Base-by-base conservation (phyloP, 2,329 filamentous ascomycete genomes). In the Fusarium pseudograminearum region DNA sequence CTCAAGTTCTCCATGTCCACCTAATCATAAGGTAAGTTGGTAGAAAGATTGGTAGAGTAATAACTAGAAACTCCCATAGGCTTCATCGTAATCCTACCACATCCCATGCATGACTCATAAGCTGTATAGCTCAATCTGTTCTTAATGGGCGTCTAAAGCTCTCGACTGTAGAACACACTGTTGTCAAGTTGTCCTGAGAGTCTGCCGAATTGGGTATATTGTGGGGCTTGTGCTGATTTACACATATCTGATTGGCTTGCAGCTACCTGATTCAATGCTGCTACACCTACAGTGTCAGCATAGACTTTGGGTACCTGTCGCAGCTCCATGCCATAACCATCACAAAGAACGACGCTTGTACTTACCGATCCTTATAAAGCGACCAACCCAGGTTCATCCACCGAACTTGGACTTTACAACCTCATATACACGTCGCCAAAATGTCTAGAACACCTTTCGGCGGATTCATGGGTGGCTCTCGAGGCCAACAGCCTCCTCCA, bases 401-500 rank as follows among this genome's bases (percentile, higher is more conserved):
- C 24, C 7, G 24, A 30, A 30, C 31, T 40, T 52, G n/a, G n/a
- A 52, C 18, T 30, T 40, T 41, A 24, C 45, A 30, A 48, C 51
- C n/a, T 30, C 42, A 30, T 11, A 56, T 53, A 31, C 30, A 53
- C 59, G 47, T 45, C 34, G 38, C 47, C 53, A 59, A 56, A 63
- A 80, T 80, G 79, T 80, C 79, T 36, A 72, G 74, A 15, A 59
- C 72, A 56, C 73, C 76, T 36, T 75, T 75, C 61, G 47, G 72
- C 54, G 73, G 72, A 41, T 72, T 74, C 51, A 50, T 76, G 51
- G 74, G 76, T 40, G 76, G 77, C 45, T 73, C 71, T 55, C 76
- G 73, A 30, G 71, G 71, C 31, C 72, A 68, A 48, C 72, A 71
- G 24, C 67, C 72, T 51, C 66, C 73, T 42, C 73, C 57, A 16